A percentile compares a stretch with the other conserved stretches of the same genome.
Conservation (phyloP, 495 filamentous ascomycete species). For the Hypoxylon crocopeplum region DNA sequence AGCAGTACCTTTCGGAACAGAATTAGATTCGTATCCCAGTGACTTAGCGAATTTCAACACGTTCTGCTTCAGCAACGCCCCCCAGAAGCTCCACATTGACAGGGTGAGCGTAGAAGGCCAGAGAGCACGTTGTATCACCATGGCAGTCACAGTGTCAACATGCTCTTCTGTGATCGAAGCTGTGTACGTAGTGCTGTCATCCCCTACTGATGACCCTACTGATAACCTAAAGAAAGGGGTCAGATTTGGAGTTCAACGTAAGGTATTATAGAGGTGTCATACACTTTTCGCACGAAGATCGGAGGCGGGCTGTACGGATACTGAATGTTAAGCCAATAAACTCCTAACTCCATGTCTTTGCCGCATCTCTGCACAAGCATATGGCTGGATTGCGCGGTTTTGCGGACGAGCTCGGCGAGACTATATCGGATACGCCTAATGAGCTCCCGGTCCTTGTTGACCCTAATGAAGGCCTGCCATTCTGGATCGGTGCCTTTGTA, state of each 20-base stretch:
- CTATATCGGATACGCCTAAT: conserved; percentile 49
- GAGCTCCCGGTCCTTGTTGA: conserved; percentile 60
- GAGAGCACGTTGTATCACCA: conserved; percentile 40
- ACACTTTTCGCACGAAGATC: conserved; percentile 50
- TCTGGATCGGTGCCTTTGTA: conserved; percentile 73
- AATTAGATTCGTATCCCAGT: conserved; percentile 42
- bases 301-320: conserved; percentile 51
- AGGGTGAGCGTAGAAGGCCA: conserved; percentile 45
- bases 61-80: conserved; percentile 40
- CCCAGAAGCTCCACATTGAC: conserved; percentile 46
- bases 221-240: conserved; percentile 36
- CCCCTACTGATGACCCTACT: conserved; percentile 34
- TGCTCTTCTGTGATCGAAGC: conserved; percentile 34
- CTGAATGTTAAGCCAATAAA: conserved; percentile 48
- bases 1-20: conserved; percentile 7
- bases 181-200: conserved; percentile 39
- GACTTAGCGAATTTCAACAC: conserved; percentile 32
- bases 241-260: conserved; percentile 16
- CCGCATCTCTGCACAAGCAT: conserved; percentile 27
- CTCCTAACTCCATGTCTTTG: conserved; percentile 29
- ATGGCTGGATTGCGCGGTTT: conserved; percentile 12
- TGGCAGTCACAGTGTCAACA: conserved; percentile 41
- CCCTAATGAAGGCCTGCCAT: conserved; percentile 69
- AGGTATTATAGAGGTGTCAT: conserved; percentile 4
- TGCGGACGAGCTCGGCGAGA: conserved; percentile 37